Evolutionary conservation across 208 protist species (phyloP).

Genomic region (Histomonas meleagridis): DNA sequence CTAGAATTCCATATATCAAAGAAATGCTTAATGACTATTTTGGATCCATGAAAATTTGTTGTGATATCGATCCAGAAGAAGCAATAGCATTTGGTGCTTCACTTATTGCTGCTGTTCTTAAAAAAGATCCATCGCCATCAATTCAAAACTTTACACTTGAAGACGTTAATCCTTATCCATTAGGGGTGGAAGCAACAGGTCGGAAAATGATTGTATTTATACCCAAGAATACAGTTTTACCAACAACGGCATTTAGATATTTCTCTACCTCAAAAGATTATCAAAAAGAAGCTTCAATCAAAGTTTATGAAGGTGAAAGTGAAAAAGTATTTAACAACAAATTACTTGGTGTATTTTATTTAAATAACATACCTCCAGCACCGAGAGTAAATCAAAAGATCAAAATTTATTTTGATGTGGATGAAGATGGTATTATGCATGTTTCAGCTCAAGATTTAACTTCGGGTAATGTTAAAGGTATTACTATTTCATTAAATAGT

Average conservation of each 20-base stretch:
- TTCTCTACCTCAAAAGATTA: conserved; percentile 88
- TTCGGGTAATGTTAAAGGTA: no score
- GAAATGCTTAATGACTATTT: conserved; percentile 85
- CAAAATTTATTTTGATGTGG: conserved; percentile 95
- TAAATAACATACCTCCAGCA: conserved; percentile 65
- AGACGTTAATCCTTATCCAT: conserved; percentile 53
- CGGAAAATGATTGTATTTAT: conserved; percentile 81
- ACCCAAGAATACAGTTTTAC: conserved; percentile 57
- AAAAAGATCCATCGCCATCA: conserved; percentile 70
- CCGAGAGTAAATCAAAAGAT: conserved; percentile 62
- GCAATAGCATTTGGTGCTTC: conserved; percentile 68
- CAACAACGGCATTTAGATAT: conserved; percentile 60
- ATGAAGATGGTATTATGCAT: conserved; percentile 87
- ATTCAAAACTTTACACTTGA: conserved; percentile 49
- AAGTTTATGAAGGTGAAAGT: conserved; percentile 97
- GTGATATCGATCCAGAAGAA: conserved; percentile 64
- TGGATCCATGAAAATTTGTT: conserved; percentile 68
- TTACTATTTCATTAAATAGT: no score
- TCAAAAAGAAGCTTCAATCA: conserved; percentile 88
- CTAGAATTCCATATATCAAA: conserved; percentile 89
- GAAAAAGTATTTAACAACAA: conserved; percentile 89
- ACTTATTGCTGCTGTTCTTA: conserved; percentile 82
- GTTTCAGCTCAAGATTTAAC: conserved; percentile 86
- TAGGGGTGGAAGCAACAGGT: conserved; percentile 55
- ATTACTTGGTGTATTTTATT: conserved; percentile 81